phyloP scores from a whole-genome alignment of 768 basidiomycete species.

The Pisolithus sp. region DNA sequence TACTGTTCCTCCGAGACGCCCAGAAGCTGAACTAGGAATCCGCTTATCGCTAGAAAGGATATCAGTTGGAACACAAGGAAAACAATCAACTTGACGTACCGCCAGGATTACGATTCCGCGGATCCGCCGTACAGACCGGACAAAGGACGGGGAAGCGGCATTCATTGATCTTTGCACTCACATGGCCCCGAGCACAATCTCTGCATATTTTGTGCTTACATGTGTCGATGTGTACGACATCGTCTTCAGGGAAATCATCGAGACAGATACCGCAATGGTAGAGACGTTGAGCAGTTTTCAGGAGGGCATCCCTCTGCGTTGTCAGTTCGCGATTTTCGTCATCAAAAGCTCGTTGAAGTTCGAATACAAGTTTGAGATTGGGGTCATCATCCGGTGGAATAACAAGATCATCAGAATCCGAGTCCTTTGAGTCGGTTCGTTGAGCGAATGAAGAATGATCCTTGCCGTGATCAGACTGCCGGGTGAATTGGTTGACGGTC shows the following conservation, averaged over 20 bases:
- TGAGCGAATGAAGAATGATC: neutral
- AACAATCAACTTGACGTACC: constrained; percentile 13
- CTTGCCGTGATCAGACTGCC: neutral
- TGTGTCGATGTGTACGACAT: constrained; percentile 32
- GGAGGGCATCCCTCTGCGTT: constrained; percentile 27
- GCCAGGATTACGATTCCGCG: constrained; percentile 22
- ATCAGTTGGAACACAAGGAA: neutral
- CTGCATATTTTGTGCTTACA: constrained; percentile 54
- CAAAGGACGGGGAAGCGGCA: constrained; percentile 55
- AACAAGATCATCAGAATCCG: neutral
- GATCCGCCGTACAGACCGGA: constrained; percentile 44
- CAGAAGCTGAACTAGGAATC: constrained; percentile 32
- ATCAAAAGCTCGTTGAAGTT: constrained; percentile 35
- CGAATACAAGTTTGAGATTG: constrained; percentile 18
- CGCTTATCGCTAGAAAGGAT: constrained; percentile 30
- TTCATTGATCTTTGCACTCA: constrained; percentile 43
- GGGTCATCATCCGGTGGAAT: constrained; percentile 7
- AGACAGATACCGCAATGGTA: constrained; percentile 55
- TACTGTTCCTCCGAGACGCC: constrained; percentile 42
- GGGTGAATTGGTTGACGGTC: neutral
- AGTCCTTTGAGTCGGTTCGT: neutral
- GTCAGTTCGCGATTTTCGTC: constrained; percentile 33
- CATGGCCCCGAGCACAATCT: constrained; percentile 40
- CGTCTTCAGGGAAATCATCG: constrained; percentile 41
- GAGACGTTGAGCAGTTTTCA: constrained; percentile 24